A percentile compares a stretch with the other conserved stretches of the same genome.
phyloP scores from a whole-genome alignment of 2,329 filamentous ascomycete species.

The Fusarium pseudonygamai region DNA sequence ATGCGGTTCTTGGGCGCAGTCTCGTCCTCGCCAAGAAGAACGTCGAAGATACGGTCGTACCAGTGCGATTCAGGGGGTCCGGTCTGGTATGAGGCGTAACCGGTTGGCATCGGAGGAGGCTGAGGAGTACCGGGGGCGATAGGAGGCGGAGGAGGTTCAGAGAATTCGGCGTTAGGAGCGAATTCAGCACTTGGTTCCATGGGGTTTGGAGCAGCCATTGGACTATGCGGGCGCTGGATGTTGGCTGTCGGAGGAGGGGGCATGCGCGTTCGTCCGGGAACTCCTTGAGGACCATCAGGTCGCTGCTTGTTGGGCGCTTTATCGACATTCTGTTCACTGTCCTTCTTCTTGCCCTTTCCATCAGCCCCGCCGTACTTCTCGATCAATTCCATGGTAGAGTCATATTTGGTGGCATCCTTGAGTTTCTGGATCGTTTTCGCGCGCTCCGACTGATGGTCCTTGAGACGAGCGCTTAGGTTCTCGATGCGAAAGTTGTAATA shows the following conservation, averaged over 20 bases:
- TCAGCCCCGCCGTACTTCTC: conserved; percentile 89
- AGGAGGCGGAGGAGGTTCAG: conserved; percentile 50
- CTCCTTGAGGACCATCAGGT: conserved; percentile 15
- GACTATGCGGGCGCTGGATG: conserved; percentile 57
- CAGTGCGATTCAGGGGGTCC: conserved; percentile 68
- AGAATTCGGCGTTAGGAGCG: conserved; percentile 71
- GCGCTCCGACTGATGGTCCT: conserved; percentile 80
- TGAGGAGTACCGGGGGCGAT: conserved; percentile 47
- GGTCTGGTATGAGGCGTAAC: conserved; percentile 27
- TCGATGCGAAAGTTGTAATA: conserved; percentile 87
- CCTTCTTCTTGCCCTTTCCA: conserved; percentile 49
- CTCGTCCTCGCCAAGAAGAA: conserved; percentile 94
- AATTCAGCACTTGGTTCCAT: conserved; percentile 69
- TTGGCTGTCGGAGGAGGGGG: conserved; percentile 71
- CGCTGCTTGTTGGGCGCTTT: conserved; percentile 29
- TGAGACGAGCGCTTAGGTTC: conserved; percentile 72
- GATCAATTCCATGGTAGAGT: conserved; percentile 90
- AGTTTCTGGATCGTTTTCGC: conserved; percentile 91
- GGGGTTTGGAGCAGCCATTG: conserved; percentile 42
- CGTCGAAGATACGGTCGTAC: conserved; percentile 95
- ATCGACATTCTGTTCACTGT: conserved; percentile 20
- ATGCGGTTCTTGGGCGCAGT: conserved; percentile 90
- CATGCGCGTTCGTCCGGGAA: conserved; percentile 56
- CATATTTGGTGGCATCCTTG: conserved; percentile 94
- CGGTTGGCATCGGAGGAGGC: conserved; percentile 22